Conservation (phyloP, 2,329 filamentous ascomycete species). For the Colletotrichum destructivum region DNA sequence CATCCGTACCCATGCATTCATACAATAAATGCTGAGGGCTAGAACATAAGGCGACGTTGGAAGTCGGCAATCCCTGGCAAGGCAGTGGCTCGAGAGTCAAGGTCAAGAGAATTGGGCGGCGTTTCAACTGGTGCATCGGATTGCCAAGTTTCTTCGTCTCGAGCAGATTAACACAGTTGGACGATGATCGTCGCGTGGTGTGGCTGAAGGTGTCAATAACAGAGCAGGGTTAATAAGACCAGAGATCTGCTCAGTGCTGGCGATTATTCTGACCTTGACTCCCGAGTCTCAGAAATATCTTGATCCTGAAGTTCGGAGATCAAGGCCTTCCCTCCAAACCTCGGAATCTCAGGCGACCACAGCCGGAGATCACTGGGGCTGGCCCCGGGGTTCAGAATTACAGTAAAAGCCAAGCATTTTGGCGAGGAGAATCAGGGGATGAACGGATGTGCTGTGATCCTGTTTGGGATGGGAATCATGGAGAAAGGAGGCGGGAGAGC, state of each 20-base stretch:
- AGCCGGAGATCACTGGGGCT: constrained; percentile 25
- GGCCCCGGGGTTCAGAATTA: constrained; percentile 17
- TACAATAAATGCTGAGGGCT: constrained; percentile 24
- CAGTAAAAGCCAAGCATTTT: constrained; percentile 37
- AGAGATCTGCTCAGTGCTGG: constrained; percentile 16
- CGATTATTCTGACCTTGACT: constrained; percentile 24
- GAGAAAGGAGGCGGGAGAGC: constrained; percentile 33
- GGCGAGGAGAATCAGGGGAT: constrained; percentile 33
- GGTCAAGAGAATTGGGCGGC: constrained; percentile 12
- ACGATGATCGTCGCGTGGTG: constrained; percentile 23
- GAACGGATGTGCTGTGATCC: constrained; percentile 38
- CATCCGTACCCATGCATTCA: constrained; percentile 21
- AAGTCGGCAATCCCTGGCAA: constrained; percentile 9
- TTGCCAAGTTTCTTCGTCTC: constrained; percentile 34
- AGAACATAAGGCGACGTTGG: constrained; percentile 28
- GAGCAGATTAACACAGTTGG: constrained; percentile 31
- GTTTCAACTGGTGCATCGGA: constrained; percentile 41
- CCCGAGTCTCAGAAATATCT: constrained; percentile 6
- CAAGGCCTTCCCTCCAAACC: background rate
- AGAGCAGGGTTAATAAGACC: constrained; percentile 8
- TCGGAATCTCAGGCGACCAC: background rate
- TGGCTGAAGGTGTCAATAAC: background rate
- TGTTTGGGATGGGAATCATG: constrained; percentile 37
- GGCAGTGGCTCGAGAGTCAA: background rate
- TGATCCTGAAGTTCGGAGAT: background rate